A percentile compares a stretch with the other conserved stretches of the same genome.
Evolutionary conservation across 306 rosid genomes (phyloP).

Genomic region (Cucumis hystrix): DNA sequence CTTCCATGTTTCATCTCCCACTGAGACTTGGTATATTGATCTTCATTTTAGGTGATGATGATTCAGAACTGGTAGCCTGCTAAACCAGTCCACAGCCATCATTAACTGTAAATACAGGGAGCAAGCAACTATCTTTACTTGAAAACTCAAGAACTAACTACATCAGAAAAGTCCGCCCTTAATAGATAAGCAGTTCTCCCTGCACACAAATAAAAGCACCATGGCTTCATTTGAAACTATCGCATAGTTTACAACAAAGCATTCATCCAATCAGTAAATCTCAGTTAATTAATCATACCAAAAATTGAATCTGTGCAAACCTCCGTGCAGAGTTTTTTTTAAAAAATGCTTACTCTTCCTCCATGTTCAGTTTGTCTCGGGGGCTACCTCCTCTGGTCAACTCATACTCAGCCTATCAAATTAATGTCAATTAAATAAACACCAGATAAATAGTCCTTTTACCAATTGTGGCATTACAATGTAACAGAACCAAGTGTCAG

Average conservation of each 20-base stretch:
- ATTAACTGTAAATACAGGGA: neutral
- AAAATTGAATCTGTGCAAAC: neutral
- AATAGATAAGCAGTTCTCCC: neutral
- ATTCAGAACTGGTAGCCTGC: neutral
- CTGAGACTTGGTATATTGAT: neutral
- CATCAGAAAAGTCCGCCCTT: neutral
- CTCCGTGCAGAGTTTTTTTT: neutral
- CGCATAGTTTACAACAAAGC: neutral
- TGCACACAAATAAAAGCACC: neutral
- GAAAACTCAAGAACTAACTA: neutral
- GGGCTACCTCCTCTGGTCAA: constrained; percentile 30
- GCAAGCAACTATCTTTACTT: neutral
- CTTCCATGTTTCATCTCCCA: neutral
- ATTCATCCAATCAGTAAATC: neutral
- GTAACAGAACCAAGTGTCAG: neutral
- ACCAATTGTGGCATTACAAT: neutral
- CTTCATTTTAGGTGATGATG: neutral
- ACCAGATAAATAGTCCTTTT: constrained; percentile 1
- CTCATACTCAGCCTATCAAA: constrained; percentile 69
- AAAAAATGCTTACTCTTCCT: constrained; percentile 48
- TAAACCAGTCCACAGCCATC: neutral
- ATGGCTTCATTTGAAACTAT: neutral
- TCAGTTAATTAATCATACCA: neutral
- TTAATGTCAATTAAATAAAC: constrained; percentile 10
- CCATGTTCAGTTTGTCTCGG: constrained; percentile 55